Conservation (phyloP, 257 asterid species). For the Linderniella brevidens region DNA sequence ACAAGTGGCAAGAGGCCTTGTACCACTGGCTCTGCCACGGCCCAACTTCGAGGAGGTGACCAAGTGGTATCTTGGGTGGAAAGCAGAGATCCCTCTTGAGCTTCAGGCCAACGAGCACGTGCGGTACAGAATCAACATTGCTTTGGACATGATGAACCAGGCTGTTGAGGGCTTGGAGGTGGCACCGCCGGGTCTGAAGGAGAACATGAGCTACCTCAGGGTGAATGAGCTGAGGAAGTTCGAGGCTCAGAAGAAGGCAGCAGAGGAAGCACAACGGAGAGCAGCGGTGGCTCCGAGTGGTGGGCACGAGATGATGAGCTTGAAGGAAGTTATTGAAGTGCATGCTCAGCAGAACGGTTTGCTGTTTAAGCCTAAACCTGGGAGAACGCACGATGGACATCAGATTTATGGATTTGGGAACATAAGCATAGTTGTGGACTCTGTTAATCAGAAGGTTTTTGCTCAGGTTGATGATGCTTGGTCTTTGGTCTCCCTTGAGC, state of each 20-base stretch:
- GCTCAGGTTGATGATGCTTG: conserved; percentile 62
- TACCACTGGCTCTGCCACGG: conserved; percentile 63
- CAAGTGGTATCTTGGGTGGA: conserved; percentile 80
- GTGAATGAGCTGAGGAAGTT: conserved; percentile 68
- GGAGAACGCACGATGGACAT: conserved; percentile 69
- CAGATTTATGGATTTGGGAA: conserved; percentile 83
- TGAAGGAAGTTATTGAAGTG: conserved; percentile 38
- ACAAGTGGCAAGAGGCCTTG: conserved; percentile 79
- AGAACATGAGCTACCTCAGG: conserved; percentile 52
- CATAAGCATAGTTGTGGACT: conserved; percentile 51
- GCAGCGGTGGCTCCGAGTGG: conserved; percentile 17
- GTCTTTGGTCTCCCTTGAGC: conserved; percentile 58
- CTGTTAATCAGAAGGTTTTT: conserved; percentile 52
- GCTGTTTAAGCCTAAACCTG: conserved; percentile 56
- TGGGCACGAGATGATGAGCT: conserved; percentile 33
- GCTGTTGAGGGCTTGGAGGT: conserved; percentile 81
- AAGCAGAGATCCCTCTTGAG: conserved; percentile 56
- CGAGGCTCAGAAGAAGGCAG: conserved; percentile 64
- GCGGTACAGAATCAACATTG: conserved; percentile 39
- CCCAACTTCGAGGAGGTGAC: conserved; percentile 72
- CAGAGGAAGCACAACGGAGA: conserved; percentile 47
- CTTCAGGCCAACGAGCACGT: conserved; percentile 63
- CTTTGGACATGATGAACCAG: conserved; percentile 70
- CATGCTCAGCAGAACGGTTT: conserved; percentile 43
- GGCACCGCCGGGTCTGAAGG: conserved; percentile 65